Conservation (phyloP, 805 yeast genomes). For the Kuraishia piskuri region DNA sequence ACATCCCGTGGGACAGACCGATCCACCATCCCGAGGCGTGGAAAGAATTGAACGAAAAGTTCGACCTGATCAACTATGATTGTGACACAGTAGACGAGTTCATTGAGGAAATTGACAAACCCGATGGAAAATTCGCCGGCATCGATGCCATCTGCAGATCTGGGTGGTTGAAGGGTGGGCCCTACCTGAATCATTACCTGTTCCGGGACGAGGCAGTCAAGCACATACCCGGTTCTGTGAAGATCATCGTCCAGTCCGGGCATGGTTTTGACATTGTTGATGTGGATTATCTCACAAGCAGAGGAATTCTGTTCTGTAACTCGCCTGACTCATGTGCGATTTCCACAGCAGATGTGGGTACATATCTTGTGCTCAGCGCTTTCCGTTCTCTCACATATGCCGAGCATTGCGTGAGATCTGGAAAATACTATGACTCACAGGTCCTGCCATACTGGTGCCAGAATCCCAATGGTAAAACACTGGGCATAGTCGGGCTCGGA, state of each 20-base stretch:
- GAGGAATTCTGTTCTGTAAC: conserved; percentile 27
- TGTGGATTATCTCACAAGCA: conserved; percentile 23
- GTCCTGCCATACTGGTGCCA: conserved; percentile 24
- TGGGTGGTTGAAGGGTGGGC: conserved; percentile 28
- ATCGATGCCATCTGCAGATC: conserved; percentile 29
- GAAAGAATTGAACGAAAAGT: conserved; percentile 25
- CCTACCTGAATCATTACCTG: conserved; percentile 26
- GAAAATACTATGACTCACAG: conserved; percentile 22
- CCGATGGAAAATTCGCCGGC: conserved; percentile 25
- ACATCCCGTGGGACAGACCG: conserved; percentile 28
- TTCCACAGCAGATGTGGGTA: conserved; percentile 32
- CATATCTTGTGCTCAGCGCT: conserved; percentile 21
- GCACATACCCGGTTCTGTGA: conserved; percentile 23
- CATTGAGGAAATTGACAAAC: conserved; percentile 24
- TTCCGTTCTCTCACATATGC: conserved; percentile 29
- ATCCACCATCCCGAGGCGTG: conserved; percentile 29
- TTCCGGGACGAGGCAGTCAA: conserved; percentile 25
- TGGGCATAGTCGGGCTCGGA: conserved; percentile 41
- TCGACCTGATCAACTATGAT: conserved; percentile 25
- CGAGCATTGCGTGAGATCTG: conserved; percentile 27
- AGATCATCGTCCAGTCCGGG: conserved; percentile 29
- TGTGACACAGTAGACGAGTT: conserved; percentile 25
- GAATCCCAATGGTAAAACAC: conserved; percentile 31
- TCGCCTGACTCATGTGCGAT: conserved; percentile 29
- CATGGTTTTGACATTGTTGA: conserved; percentile 32